Percentiles rank a stretch among this genome's conserved stretches.
Evolutionary conservation across 768 basidiomycete species (phyloP).

Genomic region (Leccinum obscurum): DNA sequence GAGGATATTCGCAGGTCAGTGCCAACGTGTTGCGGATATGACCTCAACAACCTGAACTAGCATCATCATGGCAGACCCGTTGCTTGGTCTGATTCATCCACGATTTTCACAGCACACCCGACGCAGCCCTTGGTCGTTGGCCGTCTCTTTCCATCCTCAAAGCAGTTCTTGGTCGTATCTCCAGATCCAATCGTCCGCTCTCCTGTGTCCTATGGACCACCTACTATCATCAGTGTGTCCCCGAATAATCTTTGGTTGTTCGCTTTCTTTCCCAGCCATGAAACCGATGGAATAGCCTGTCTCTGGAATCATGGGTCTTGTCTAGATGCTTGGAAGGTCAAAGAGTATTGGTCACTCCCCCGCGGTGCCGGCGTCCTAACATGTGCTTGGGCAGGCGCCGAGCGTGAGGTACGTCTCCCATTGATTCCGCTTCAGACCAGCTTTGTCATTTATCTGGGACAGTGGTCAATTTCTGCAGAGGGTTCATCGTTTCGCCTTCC

Average conservation of each 20-base stretch:
- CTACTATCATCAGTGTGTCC: slow-evolving; percentile 60
- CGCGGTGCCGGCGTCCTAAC: slow-evolving; percentile 58
- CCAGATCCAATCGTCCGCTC: slow-evolving; percentile 50
- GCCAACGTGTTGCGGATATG: slow-evolving; percentile 3
- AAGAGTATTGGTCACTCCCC: slow-evolving; percentile 55
- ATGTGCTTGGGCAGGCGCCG: slow-evolving; percentile 58
- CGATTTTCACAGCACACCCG: slow-evolving; percentile 69
- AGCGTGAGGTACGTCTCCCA: slow-evolving; percentile 54
- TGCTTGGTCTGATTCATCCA: slow-evolving; percentile 68
- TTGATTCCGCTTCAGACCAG: neutral
- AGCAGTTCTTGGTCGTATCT: slow-evolving; percentile 58
- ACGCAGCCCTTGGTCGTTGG: slow-evolving; percentile 58
- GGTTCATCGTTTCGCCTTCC: slow-evolving; percentile 58
- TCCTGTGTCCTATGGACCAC: slow-evolving; percentile 55
- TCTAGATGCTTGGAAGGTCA: slow-evolving; percentile 61
- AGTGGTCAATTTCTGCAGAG: slow-evolving; percentile 55
- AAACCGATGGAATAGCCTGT: slow-evolving; percentile 59
- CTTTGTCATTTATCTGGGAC: slow-evolving; percentile 4
- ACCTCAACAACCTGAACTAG: neutral
- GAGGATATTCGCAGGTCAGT: slow-evolving; percentile 56
- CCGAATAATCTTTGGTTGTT: slow-evolving; percentile 65
- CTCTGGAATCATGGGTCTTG: slow-evolving; percentile 62
- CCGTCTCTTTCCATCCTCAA: slow-evolving; percentile 69
- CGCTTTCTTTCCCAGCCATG: slow-evolving; percentile 68
- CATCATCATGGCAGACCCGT: slow-evolving; percentile 49